A percentile compares a stretch with the other conserved stretches of the same genome.
Evolutionary conservation across 2,329 filamentous ascomycete species (phyloP).

Genomic region (Neurospora sp.): DNA sequence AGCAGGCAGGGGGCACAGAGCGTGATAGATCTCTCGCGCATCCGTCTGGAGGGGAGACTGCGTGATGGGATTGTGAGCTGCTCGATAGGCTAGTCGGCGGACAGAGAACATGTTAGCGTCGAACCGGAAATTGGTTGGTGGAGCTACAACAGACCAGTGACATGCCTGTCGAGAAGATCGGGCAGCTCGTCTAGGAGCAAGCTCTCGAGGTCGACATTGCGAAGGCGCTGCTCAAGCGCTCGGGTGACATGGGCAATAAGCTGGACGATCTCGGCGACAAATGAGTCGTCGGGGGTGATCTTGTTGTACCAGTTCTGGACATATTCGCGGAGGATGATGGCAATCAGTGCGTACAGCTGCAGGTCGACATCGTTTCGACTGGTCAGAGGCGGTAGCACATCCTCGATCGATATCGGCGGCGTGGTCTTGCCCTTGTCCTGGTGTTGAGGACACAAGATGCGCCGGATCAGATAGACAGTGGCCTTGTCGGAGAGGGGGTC

Average conservation of each 20-base stretch:
- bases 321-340: slow-evolving; percentile 81
- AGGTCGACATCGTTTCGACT: slow-evolving; percentile 90
- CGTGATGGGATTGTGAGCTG: slow-evolving; percentile 48
- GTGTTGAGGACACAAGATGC: slow-evolving; percentile 70
- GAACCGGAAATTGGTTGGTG: slow-evolving; percentile 5
- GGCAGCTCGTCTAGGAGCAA: slow-evolving; percentile 83
- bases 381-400: slow-evolving; percentile 79
- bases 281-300: slow-evolving; percentile 82
- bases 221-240: slow-evolving; percentile 74
- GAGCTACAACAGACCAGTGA: slow-evolving; percentile 49
- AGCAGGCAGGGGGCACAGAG: slow-evolving; percentile 69
- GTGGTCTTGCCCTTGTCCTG: slow-evolving; percentile 44
- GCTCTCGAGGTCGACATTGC: slow-evolving; percentile 72
- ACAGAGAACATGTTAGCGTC: slow-evolving; percentile 9
- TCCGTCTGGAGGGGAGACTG: slow-evolving; percentile 51
- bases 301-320: slow-evolving; percentile 88
- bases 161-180: slow-evolving; percentile 67
- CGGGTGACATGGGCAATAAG: slow-evolving; percentile 88
- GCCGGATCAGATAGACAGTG: slow-evolving; percentile 72
- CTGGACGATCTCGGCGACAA: slow-evolving; percentile 79
- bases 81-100: slow-evolving; percentile 54
- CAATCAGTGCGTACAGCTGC: slow-evolving; percentile 85
- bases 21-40: slow-evolving; percentile 67
- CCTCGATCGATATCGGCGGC: slow-evolving; percentile 54
- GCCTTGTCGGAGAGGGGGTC: slow-evolving; percentile 64